Base-by-base conservation (phyloP, 1,284 basidiomycete species). In the Cutaneotrichosporon curvatum region DNA sequence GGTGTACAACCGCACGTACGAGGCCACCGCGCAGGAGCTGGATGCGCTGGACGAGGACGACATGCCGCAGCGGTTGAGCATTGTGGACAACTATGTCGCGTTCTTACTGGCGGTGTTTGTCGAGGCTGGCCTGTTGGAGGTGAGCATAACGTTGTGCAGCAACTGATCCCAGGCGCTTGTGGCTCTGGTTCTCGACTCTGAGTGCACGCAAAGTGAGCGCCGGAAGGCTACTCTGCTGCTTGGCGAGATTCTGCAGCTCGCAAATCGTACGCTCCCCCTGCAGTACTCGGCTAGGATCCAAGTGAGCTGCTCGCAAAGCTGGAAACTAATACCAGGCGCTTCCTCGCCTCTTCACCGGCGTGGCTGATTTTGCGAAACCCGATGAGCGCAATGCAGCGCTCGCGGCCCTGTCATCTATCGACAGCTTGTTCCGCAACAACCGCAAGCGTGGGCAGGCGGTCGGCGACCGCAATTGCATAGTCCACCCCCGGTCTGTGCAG, bases 21-120 rank as follows among this genome's bases (percentile, higher is more conserved):
- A 68, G 45, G 63, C 63, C 14, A 52, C 61, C 9, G 56, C 60
- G 14, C 57, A 65, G 40, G 45, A 68, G 12, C 53, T 59, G 11
- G 63, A 67, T 1, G 60, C 52, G 3, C 38, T 37, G 9, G 54
- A 55, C 7, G 63, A 63, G 11, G 78, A 78, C 55, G 4, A 36
- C 2, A 68, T 74, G 7, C 73, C 79, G 33, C 79, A 83, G 55
- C 77, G 79, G 9, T 72, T 90, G 33, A 92, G 86, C 58, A 72
- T 97, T 6, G 84, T 90, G 3, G 91, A 97, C 62, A 94, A 98
- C 62, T 99, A 90, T 64, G 81, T 94, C 37, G 85, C 86, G 0
- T 75, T 99, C n/a, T 74, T 98, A 3, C 77, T 97, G 8, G 76
- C 88, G 12, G 80, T 96, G 4, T 83, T 97, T 50, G 81, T 85